Base-by-base conservation (phyloP, 176 grass and related monocot genomes). In the Paspalum vaginatum region DNA sequence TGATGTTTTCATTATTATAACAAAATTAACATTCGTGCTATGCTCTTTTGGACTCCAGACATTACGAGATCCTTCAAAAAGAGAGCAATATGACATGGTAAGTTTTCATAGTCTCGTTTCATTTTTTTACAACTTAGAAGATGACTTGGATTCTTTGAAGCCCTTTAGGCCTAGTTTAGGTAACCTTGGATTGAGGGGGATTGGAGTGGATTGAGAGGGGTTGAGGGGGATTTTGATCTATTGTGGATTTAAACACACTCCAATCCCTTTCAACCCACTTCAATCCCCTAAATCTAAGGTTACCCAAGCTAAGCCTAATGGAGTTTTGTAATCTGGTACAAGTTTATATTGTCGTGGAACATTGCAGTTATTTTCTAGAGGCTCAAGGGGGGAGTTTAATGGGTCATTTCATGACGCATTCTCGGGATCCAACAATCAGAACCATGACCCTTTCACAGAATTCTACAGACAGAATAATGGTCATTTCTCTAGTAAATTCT, bases 1-100 rank as follows among this genome's bases (percentile, higher is more conserved):
- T 68, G 12, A 65, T 68, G 13, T 87, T 55, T 52, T 84, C 48
- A 70, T 84, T 53, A 9, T 69, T 75, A 61, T 20, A 48, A 66
- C 16, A 58, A 76, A 64, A 62, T 44, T 74, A 76, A 70, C 83
- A 72, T 60, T 74, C 65, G 63, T 90, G 43, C 80, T 77, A 73
- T 61, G 50, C 51, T 87, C 68, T 84, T 65, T 70, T 74, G 43
- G 68, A 50, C 26, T 84, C 43, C 82, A 98, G 95, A 92, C 85
- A 40, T 87, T 98, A 85, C 74, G 95, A 55, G 95, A 98, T 82
- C 78, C 95, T 85, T 80, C 85, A 38, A 98, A 89, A 70, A 92
- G 90, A 86, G 66, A 81, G 49, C 86, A 94, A 69, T 94, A 94
- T 84, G 90, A 98, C 81, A 81, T 60, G 90, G 95, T 98, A 98